Evolutionary conservation across 2,329 filamentous ascomycete genomes (phyloP).

Genomic region (Sporothrix phasma): DNA sequence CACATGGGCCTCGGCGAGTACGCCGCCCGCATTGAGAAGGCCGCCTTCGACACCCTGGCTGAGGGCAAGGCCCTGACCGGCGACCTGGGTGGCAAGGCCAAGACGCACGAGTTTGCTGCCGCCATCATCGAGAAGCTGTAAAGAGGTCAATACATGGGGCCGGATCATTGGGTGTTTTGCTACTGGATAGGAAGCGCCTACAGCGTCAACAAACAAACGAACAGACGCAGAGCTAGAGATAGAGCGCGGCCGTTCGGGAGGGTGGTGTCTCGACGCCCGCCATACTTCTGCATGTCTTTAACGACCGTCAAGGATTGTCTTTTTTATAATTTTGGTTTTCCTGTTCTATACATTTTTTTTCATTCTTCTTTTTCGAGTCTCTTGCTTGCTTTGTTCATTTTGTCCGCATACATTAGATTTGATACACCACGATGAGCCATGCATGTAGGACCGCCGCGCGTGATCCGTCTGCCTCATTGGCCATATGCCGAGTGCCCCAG

Average conservation of each 20-base stretch:
- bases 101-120: conserved; percentile 86
- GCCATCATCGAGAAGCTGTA: conserved; percentile 73
- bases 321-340: background rate
- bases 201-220: background rate
- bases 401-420: background rate
- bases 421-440: background rate
- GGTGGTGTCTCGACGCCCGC: background rate
- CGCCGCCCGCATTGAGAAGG: conserved; percentile 81
- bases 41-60: conserved; percentile 87
- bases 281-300: background rate
- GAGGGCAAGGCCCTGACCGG: conserved; percentile 96
- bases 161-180: no score
- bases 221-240: background rate
- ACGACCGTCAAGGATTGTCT: conserved; percentile 9
- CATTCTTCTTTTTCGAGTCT: background rate
- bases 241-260: background rate
- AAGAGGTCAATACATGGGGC: no score
- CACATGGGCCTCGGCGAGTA: conserved; percentile 89
- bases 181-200: background rate
- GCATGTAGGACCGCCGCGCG: background rate
- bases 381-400: background rate
- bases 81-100: conserved; percentile 90
- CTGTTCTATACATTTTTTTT: background rate
- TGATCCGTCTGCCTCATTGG: conserved; percentile 1
- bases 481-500: background rate